These are phyloP conservation scores for Aschersonia sp. DNA, from an alignment of 2,329 filamentous ascomycete species.

Conservation along the genomic window DNA sequence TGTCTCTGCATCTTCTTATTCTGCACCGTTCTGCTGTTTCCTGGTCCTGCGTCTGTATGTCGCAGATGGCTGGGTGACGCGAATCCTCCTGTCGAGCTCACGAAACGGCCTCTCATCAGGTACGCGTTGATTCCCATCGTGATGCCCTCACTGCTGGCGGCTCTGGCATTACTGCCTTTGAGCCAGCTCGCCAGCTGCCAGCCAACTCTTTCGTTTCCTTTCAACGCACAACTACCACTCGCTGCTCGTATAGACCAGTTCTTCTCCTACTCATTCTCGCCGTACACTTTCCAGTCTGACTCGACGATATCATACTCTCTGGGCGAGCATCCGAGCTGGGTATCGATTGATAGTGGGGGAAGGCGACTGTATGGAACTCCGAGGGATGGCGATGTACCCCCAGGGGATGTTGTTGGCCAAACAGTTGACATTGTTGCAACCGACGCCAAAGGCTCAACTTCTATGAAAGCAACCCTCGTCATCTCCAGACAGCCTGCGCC, in stretches of 20 bases:
- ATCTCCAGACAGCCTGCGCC: conserved; percentile 46
- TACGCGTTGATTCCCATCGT: conserved; percentile 1
- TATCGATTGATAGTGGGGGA: conserved; percentile 51
- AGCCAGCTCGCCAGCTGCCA: conserved; percentile 16
- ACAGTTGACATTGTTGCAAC: conserved; percentile 55
- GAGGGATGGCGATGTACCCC: conserved; percentile 28
- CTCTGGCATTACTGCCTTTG: conserved; percentile 14
- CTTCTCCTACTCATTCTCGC: conserved; percentile 59
- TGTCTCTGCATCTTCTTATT: conserved; percentile 1
- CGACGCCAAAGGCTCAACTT: conserved; percentile 47
- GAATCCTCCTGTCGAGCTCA: background rate
- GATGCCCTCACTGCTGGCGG: conserved; percentile 15
- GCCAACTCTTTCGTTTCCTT: conserved; percentile 46
- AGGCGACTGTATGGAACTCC: conserved; percentile 62
- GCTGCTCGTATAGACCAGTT: conserved; percentile 54
- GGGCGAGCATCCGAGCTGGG: conserved; percentile 53
- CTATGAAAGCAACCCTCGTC: conserved; percentile 55
- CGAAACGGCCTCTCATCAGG: conserved; percentile 1
- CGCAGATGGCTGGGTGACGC: conserved; percentile 2
- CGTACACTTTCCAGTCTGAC: conserved; percentile 56
- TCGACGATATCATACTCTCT: conserved; percentile 55
- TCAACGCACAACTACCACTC: conserved; percentile 74
- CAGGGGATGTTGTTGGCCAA: conserved; percentile 40
- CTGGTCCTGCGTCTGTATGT: background rate
- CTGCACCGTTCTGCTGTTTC: background rate